Percentiles rank a stretch among this genome's conserved stretches.
Conservation (phyloP, 192 early-diverging fungal genomes). For the Podila minutissima region DNA sequence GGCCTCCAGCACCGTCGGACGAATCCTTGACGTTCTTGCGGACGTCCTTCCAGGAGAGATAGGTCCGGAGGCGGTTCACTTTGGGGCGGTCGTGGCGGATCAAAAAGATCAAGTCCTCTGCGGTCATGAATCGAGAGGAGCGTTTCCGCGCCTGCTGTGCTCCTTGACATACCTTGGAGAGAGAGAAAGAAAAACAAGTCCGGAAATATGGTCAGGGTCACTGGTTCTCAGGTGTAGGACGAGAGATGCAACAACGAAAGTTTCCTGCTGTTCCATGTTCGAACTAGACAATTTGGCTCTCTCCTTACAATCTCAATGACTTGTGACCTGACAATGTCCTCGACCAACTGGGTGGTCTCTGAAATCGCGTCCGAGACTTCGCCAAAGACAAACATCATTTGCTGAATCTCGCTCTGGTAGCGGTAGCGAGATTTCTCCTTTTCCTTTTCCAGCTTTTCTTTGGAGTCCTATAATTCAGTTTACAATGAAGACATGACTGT, state of each 20-base stretch:
- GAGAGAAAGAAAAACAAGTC: constrained; percentile 1
- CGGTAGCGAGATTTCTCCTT: constrained; percentile 57
- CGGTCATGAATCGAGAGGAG: constrained; percentile 78
- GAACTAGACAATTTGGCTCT: neutral
- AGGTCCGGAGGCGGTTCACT: constrained; percentile 90
- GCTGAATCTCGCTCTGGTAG: constrained; percentile 86
- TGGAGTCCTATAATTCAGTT: constrained; percentile 5
- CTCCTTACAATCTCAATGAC: constrained; percentile 87
- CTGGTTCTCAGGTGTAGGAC: too few species aligned
- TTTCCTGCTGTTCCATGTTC: neutral
- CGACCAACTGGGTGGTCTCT: constrained; percentile 91
- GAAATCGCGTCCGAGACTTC: constrained; percentile 90
- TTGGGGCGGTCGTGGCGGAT: constrained; percentile 96
- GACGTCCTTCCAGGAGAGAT: constrained; percentile 96
- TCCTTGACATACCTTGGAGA: constrained; percentile 79
- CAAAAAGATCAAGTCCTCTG: constrained; percentile 97
- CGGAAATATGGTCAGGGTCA: neutral
- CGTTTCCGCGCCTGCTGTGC: constrained; percentile 86
- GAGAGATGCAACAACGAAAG: too few species aligned
- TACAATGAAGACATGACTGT: neutral
- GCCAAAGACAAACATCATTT: constrained; percentile 99
- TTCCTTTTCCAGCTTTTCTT: constrained; percentile 32
- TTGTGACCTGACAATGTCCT: constrained; percentile 96
- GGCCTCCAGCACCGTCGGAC: constrained; percentile 59
- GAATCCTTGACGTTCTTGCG: constrained; percentile 91